These are phyloP conservation scores for Lasiodiplodia gonubiensis DNA, from an alignment of 2,329 filamentous ascomycete genomes.

Conservation along the genomic window DNA sequence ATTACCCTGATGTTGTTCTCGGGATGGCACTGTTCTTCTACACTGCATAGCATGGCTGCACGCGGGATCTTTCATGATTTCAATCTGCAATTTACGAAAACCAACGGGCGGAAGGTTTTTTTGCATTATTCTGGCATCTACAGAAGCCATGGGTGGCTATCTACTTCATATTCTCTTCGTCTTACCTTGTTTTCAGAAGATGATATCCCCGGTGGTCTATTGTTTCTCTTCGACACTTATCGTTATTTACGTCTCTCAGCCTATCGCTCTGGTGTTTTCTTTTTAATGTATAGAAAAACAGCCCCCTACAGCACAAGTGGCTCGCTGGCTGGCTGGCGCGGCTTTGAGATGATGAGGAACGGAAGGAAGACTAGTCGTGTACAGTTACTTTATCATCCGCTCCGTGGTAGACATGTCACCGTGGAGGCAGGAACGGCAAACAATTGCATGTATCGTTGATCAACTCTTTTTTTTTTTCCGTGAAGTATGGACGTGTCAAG, in stretches of 20 bases:
- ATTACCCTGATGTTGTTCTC: background rate
- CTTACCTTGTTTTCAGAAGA: background rate
- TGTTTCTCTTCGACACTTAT: background rate
- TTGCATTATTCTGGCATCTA: background rate
- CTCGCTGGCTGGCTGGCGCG: slow-evolving; percentile 1
- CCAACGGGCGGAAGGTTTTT: background rate
- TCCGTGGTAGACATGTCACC: background rate
- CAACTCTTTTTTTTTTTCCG: background rate
- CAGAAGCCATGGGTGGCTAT: no score
- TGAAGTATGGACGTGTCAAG: background rate
- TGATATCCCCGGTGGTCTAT: background rate
- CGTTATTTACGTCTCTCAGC: background rate
- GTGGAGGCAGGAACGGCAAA: slow-evolving; percentile 12
- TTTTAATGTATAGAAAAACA: background rate
- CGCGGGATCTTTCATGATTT: background rate
- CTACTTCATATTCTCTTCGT: background rate
- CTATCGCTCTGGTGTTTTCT: background rate
- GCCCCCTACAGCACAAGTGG: background rate
- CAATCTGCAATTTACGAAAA: background rate
- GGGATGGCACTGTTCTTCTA: background rate
- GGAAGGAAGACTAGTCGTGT: background rate
- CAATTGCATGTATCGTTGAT: background rate
- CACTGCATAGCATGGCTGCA: slow-evolving; percentile 2
- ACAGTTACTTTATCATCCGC: background rate
- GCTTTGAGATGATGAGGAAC: background rate